Evolutionary conservation across 768 basidiomycete genomes (phyloP).

Genomic region (Hypsizygus marmoreus): DNA sequence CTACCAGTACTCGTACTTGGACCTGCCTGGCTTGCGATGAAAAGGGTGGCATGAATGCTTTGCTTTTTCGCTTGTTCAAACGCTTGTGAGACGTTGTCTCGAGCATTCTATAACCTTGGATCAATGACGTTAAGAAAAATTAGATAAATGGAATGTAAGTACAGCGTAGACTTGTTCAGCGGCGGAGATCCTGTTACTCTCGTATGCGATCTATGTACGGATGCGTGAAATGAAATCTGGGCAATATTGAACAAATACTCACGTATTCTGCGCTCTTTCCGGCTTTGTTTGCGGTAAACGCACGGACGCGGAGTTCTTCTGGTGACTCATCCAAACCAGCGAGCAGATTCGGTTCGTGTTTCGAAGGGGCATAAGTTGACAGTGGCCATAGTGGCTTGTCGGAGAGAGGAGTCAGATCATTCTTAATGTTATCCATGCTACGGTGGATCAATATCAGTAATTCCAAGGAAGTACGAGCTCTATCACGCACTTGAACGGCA

Average conservation of each 20-base stretch:
- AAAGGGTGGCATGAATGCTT: constrained; percentile 27
- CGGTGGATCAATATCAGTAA: background rate
- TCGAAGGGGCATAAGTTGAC: constrained; percentile 76
- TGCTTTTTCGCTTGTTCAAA: constrained; percentile 55
- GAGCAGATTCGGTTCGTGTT: constrained; percentile 69
- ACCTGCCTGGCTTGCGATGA: constrained; percentile 21
- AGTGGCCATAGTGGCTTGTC: constrained; percentile 84
- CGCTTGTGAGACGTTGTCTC: constrained; percentile 47
- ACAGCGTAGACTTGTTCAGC: constrained; percentile 53
- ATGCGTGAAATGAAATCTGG: too few species aligned
- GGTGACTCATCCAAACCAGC: constrained; percentile 68
- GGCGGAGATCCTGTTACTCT: constrained; percentile 52
- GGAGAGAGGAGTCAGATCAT: constrained; percentile 56
- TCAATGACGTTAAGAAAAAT: background rate
- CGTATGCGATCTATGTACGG: constrained; percentile 50
- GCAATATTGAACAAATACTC: constrained; percentile 26
- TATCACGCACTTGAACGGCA: constrained; percentile 31
- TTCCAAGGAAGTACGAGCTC: background rate
- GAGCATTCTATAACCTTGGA: constrained; percentile 39
- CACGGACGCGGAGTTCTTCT: constrained; percentile 77
- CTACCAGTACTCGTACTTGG: constrained; percentile 17
- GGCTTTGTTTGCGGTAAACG: constrained; percentile 52
- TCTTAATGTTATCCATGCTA: constrained; percentile 63
- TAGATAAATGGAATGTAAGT: background rate
- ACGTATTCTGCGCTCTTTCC: constrained; percentile 72